A percentile compares a stretch with the other conserved stretches of the same genome.
Conservation (phyloP, 441 rosid species). For the Geranium incanum region DNA sequence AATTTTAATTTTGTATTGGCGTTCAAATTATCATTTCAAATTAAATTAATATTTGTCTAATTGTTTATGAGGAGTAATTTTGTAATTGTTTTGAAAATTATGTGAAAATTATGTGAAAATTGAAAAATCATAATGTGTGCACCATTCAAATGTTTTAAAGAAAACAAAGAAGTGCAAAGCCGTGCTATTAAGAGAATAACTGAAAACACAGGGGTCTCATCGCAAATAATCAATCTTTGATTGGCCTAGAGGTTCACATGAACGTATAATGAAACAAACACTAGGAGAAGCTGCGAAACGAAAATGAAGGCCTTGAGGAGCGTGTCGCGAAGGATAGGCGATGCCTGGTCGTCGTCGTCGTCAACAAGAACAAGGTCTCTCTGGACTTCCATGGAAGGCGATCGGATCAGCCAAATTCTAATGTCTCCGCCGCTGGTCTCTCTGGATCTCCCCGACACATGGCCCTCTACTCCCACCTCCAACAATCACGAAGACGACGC, state of each 20-base stretch:
- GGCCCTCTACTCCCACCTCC: constrained; percentile 33
- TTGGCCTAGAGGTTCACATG: background rate
- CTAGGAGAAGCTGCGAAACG: background rate
- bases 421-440: constrained; percentile 72
- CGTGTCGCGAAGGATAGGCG: constrained; percentile 12
- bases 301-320: constrained; percentile 15
- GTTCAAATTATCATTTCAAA: too few species aligned
- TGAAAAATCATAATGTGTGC: too few species aligned
- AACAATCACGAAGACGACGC: background rate
- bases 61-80: too few species aligned
- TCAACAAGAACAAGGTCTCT: constrained; percentile 16
- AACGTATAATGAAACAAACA: background rate
- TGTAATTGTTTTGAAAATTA: too few species aligned
- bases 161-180: too few species aligned
- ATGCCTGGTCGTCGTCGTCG: constrained; percentile 14
- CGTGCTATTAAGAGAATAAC: too few species aligned
- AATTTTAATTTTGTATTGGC: too few species aligned
- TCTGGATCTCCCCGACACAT: constrained; percentile 66
- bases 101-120: too few species aligned
- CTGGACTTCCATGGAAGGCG: constrained; percentile 11
- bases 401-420: constrained; percentile 30
- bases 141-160: too few species aligned
- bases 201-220: too few species aligned
- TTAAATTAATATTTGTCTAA: too few species aligned
- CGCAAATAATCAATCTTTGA: too few species aligned